Base-by-base conservation (phyloP, 495 filamentous ascomycete genomes). In the Lasiosphaeria miniovina region DNA sequence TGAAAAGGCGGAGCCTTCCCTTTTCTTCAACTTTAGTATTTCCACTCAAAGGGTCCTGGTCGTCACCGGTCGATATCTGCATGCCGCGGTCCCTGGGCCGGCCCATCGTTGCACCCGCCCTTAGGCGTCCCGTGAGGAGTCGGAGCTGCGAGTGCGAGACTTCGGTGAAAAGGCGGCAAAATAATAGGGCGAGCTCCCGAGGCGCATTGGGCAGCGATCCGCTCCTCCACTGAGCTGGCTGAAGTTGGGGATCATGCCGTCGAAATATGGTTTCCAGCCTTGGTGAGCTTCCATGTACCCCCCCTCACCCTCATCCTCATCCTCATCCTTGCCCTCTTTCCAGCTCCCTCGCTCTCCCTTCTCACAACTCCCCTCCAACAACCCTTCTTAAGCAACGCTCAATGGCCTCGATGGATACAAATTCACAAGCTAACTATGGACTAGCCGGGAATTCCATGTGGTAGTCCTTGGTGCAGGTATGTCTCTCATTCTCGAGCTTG, bases 381-480 rank as follows among this genome's bases (percentile, higher is more conserved):
- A 46, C 12, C 6, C 43, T 24, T 24, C 24, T 2, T 24, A 24
- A 24, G 24, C 24, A 24, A 24, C 24, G 24, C 24, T 24, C 24
- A 24, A 24, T 24, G 24, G 24, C 24, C 24, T 24, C 24, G 2
- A 24, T 24, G 24, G 24, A 24, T 24, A 24, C 24, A 24, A 24
- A 24, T 24, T 24, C 24, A 24, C 24, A 24, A 24, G 43, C 43
- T 46, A 46, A 46, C 43, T 46, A 46, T 2, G 31, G 34, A 46
- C 17, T 43, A 71, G 68, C 33, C 71, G 68, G 48, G 71, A 73
- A 64, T 71, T 68, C 58, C 59, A 73, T 63, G 67, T 71, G 40
- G 71, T 73, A 48, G 71, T 73, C 31, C 59, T 73, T 17, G 71
- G 71, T 60, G 62, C 71, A 63, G 71, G 70, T 73, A 54, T 57